phyloP scores from a whole-genome alignment of 768 basidiomycete species.

The Boletus subparvulus region DNA sequence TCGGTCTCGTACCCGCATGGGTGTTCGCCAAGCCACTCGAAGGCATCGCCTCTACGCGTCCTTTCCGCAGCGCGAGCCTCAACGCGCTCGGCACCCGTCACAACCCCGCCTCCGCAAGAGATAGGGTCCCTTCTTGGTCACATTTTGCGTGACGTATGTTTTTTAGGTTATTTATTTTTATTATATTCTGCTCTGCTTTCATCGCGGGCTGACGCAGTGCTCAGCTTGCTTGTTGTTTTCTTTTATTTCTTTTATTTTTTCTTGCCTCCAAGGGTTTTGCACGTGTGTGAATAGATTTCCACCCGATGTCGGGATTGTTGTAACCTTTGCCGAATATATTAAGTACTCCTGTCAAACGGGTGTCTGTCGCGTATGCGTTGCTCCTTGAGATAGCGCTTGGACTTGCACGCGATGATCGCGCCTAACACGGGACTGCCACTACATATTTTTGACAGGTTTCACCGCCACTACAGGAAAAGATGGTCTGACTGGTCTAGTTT shows the following conservation, averaged over 20 bases:
- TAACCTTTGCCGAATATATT: neutral
- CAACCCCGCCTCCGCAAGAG: conserved; percentile 35
- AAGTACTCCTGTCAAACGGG: neutral
- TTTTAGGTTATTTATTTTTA: neutral
- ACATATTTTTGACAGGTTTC: neutral
- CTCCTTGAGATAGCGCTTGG: neutral
- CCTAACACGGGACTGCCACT: neutral
- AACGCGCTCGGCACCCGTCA: conserved; percentile 51
- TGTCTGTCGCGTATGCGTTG: neutral
- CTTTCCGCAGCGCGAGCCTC: conserved; percentile 55
- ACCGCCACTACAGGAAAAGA: neutral
- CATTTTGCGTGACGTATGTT: conserved; percentile 4
- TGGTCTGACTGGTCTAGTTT: too few species aligned
- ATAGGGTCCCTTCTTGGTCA: conserved; percentile 64
- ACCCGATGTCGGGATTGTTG: neutral
- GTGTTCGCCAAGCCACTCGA: conserved; percentile 65
- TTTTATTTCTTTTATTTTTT: neutral
- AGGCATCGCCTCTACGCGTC: conserved; percentile 59
- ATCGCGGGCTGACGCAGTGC: neutral
- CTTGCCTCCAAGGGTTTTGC: neutral
- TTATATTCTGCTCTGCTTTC: neutral
- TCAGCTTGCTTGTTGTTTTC: neutral
- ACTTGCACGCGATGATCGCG: neutral
- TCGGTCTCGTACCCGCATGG: conserved; percentile 78
- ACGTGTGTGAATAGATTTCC: neutral